phyloP scores from a whole-genome alignment of 2,329 filamentous ascomycete genomes.

The Metarhizium rileyi region DNA sequence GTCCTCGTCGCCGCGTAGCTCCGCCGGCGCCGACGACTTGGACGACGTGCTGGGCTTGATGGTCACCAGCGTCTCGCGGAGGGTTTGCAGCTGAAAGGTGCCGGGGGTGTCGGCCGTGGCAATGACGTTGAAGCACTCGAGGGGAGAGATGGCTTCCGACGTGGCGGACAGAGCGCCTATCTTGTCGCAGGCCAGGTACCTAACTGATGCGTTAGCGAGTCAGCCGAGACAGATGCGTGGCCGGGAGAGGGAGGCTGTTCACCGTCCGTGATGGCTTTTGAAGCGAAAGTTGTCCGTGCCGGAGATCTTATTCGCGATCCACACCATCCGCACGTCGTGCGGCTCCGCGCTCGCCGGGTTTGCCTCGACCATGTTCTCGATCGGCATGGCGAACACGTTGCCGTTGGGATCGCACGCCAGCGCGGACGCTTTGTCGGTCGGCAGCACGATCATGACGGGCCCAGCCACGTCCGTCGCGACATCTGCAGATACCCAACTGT shows the following conservation, averaged over 20 bases:
- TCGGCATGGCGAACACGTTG: constrained; percentile 68
- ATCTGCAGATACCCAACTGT: constrained; percentile 88
- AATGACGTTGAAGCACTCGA: constrained; percentile 71
- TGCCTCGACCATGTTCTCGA: constrained; percentile 83
- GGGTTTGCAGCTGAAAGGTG: constrained; percentile 66
- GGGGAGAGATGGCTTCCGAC: constrained; percentile 70
- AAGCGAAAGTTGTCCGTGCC: constrained; percentile 77
- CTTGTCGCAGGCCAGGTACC: constrained; percentile 79
- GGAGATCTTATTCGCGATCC: constrained; percentile 75
- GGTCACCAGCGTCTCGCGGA: constrained; percentile 60
- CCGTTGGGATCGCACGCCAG: constrained; percentile 81
- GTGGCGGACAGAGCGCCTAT: constrained; percentile 68
- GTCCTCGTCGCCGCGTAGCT: constrained; percentile 69
- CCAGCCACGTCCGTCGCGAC: constrained; percentile 63
- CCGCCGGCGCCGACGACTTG: constrained; percentile 40
- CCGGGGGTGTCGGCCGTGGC: constrained; percentile 54
- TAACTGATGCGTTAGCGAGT: constrained; percentile 44
- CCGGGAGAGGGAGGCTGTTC: constrained; percentile 11
- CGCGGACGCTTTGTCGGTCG: constrained; percentile 62
- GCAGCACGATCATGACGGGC: constrained; percentile 73
- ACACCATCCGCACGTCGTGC: constrained; percentile 92
- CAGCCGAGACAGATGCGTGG: no score
- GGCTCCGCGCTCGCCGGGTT: constrained; percentile 82
- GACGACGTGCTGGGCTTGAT: constrained; percentile 44
- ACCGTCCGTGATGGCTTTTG: constrained; percentile 85